Evolutionary conservation across 2,329 filamentous ascomycete genomes (phyloP), one percentile per base, ranked within the genome.

Genomic region (Allantophomopsis lycopodina): DNA sequence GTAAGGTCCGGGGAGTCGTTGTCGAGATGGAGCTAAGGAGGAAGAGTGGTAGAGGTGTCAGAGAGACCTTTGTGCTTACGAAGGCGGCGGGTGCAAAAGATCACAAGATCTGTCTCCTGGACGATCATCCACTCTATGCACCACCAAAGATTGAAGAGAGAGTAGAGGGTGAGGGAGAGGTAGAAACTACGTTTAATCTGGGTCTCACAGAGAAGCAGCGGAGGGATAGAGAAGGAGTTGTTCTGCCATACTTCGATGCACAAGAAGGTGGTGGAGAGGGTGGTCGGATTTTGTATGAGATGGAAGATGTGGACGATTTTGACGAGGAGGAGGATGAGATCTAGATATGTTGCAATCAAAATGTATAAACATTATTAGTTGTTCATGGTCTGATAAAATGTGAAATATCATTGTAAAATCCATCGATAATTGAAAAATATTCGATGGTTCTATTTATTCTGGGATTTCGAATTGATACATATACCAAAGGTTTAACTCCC

Each of bases 171-270:
- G 69, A 57, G 21, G 42, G 46, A 1, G 70, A 71, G 18, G 66
- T 75, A 42, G 73, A 76, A 50, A 81, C 83, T 8, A 94, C 89
- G 0, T 98, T 98, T 55, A 81, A 83, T 47, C 61, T 98, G 4
- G 79, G 81, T 0, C 63, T 98, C 43, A 96, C 89, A 14, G 89
- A 94, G 43, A 87, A 91, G 64, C 91, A 98, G 63, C 73, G 83
- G 50, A 69, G 71, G 47, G 89, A 94, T 38, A 68, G 91, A 18
- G 89, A 95, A 52, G 84, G 83, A 0, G 84, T 98, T 7, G 83
- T 96, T 32, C 58, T 96, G 58, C 91, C 91, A 13, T 96, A 98
- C 58, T 95, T 93, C 60, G 91, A 98, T 64, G 91, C 91, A 17
- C 91, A 98, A 68, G 84, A 77, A 39, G 80, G 78, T 1, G 71